These are phyloP conservation scores for Triangularia verruculosa DNA, from an alignment of 2,329 filamentous ascomycete genomes.

Conservation along the genomic window DNA sequence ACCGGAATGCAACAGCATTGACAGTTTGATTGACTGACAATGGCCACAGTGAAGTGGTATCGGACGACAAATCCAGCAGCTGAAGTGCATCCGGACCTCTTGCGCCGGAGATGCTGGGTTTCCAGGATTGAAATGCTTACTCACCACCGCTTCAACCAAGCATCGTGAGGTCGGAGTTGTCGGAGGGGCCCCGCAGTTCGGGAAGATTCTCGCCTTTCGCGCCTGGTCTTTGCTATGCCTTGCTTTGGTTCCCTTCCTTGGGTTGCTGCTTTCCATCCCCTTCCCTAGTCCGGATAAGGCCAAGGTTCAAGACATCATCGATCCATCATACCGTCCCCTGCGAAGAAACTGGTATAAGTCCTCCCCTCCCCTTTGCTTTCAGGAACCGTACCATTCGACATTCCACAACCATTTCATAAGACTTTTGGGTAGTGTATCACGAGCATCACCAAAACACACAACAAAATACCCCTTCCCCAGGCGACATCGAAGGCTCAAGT, in stretches of 20 bases:
- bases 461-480: no score
- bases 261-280: neutral
- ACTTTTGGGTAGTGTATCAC: neutral
- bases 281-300: neutral
- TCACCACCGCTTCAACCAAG: neutral
- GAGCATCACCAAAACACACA: neutral
- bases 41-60: neutral
- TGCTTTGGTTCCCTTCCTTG: neutral
- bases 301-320: neutral
- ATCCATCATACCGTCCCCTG: neutral
- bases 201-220: neutral
- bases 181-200: neutral
- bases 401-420: neutral
- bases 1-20: neutral
- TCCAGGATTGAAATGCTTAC: neutral
- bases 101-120: neutral
- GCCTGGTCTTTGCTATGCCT: neutral
- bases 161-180: neutral
- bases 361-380: neutral
- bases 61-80: neutral
- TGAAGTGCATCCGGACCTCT: neutral
- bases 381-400: neutral
- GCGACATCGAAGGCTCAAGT: neutral
- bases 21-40: neutral
- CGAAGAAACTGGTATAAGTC: neutral